These are phyloP conservation scores for Planoprotostelium fungivorum DNA, from an alignment of 78 protist species.

Conservation along the genomic window DNA sequence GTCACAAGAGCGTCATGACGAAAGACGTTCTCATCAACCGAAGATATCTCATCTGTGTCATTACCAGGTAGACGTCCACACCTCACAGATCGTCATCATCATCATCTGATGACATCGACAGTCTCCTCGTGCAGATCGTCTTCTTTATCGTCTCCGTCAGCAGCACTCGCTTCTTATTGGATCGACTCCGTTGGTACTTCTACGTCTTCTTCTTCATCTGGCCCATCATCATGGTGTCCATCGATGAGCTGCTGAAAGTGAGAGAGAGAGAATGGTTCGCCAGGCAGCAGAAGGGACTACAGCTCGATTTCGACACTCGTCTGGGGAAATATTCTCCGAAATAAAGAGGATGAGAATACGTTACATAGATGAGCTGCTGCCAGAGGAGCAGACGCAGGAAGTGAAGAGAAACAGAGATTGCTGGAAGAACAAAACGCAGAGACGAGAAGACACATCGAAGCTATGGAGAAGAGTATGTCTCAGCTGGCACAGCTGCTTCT, in stretches of 20 bases:
- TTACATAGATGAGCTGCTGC: no score
- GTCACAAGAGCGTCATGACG: not conserved
- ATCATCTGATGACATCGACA: not conserved
- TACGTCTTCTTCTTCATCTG: slow-evolving; percentile 40
- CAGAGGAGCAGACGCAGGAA: no score
- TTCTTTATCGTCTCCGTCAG: not conserved
- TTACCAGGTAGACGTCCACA: not conserved
- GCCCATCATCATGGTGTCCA: slow-evolving; percentile 25
- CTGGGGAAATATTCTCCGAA: slow-evolving; percentile 50
- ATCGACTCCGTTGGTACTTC: slow-evolving; percentile 11
- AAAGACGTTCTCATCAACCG: not conserved
- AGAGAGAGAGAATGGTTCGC: slow-evolving; percentile 47
- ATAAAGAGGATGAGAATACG: not conserved
- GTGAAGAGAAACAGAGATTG: no score
- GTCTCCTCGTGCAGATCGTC: not conserved
- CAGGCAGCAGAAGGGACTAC: slow-evolving; percentile 36
- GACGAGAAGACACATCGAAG: no score
- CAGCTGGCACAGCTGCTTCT: no score
- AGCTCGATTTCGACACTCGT: slow-evolving; percentile 53
- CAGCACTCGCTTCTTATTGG: slow-evolving; percentile 1
- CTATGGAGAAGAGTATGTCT: no score
- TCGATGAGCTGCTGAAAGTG: slow-evolving; percentile 45
- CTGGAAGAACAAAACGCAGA: no score
- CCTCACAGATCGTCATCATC: not conserved
- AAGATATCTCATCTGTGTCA: not conserved